These are phyloP conservation scores for Rubia peregrina DNA, from an alignment of 305 asterid species.

Conservation along the genomic window DNA sequence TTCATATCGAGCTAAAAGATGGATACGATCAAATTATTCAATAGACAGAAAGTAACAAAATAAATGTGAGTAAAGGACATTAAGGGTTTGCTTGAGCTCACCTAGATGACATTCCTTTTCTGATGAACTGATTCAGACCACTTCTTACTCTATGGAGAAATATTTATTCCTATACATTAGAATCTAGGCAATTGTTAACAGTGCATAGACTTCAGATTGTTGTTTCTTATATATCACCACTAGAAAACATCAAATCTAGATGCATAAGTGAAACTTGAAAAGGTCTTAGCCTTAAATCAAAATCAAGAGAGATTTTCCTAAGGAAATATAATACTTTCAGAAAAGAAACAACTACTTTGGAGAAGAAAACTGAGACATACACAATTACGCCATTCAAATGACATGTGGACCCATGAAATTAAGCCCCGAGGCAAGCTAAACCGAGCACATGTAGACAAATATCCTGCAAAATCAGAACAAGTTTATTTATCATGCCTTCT, in stretches of 20 bases:
- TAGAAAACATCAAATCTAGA: background rate
- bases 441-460: background rate
- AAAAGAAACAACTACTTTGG: background rate
- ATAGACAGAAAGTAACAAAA: no score
- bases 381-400: background rate
- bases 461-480: slow-evolving; percentile 1
- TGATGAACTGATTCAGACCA: no score
- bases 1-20: no score
- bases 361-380: background rate
- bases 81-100: no score
- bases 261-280: background rate
- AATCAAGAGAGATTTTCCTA: background rate
- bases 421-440: background rate
- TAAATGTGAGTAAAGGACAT: no score
- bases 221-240: background rate
- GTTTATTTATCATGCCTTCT: background rate
- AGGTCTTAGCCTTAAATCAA: background rate
- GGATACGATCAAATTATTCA: no score
- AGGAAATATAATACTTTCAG: background rate
- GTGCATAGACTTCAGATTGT: no score
- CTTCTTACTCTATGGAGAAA: background rate
- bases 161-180: background rate
- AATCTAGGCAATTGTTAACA: background rate
- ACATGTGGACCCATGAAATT: background rate
- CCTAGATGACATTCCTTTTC: no score